Evolutionary conservation across 1,284 basidiomycete genomes (phyloP).

Genomic region (Cryptococcus sp.): DNA sequence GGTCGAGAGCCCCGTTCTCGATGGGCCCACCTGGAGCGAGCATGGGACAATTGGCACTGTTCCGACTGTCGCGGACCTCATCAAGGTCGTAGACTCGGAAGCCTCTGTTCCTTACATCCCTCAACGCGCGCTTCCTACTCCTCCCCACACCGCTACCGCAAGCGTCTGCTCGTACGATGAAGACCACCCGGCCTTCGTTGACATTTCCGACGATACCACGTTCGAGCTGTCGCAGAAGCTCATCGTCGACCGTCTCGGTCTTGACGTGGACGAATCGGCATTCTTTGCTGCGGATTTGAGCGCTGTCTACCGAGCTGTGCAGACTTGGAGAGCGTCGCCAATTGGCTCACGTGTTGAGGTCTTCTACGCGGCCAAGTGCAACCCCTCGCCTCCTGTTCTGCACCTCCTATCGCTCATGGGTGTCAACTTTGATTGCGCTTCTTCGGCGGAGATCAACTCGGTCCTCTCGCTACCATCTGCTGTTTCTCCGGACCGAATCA

Average conservation of each 20-base stretch:
- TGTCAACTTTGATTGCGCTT: constrained; percentile 97
- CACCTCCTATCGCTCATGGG: constrained; percentile 87
- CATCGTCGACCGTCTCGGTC: constrained; percentile 29
- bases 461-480: constrained; percentile 71
- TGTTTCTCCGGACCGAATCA: constrained; percentile 64
- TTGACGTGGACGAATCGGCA: constrained; percentile 67
- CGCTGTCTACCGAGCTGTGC: constrained; percentile 81
- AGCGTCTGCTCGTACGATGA: constrained; percentile 19
- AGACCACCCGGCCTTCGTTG: constrained; percentile 27
- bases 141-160: constrained; percentile 23
- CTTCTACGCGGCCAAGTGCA: constrained; percentile 97
- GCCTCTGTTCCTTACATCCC: constrained; percentile 33
- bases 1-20: constrained; percentile 4
- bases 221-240: constrained; percentile 38
- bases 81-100: constrained; percentile 40
- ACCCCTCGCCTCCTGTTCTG: constrained; percentile 92
- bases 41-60: constrained; percentile 3
- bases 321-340: constrained; percentile 77
- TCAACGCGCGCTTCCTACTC: constrained; percentile 23
- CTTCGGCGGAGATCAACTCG: constrained; percentile 85
- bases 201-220: constrained; percentile 35
- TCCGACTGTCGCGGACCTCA: constrained; percentile 28
- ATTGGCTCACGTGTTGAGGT: constrained; percentile 75
- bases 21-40: constrained; percentile 5
- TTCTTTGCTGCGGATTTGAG: constrained; percentile 96